Percentiles rank a stretch among this genome's conserved stretches.
Conservation (phyloP, 78 protist genomes). For the Guillardia theta region DNA sequence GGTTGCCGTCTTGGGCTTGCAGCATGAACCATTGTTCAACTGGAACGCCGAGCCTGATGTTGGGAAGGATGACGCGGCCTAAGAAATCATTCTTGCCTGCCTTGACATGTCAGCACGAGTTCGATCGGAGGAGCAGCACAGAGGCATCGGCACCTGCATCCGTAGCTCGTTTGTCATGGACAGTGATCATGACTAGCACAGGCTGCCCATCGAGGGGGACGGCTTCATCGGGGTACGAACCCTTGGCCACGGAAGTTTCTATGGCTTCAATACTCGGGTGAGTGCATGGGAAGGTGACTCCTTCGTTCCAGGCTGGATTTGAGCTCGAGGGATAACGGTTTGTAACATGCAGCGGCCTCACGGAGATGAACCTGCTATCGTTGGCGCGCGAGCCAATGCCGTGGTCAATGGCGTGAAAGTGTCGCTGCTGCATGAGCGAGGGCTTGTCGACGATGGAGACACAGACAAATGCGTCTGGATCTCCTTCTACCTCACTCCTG, state of each 20-base stretch:
- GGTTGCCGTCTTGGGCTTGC: neutral
- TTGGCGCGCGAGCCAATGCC: neutral
- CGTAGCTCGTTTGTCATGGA: neutral
- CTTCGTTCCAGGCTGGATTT: neutral
- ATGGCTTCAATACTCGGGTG: neutral
- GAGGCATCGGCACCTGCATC: too few relatives aligned
- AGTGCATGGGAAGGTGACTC: neutral
- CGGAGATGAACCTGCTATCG: neutral
- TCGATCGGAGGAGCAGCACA: too few relatives aligned
- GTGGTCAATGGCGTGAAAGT: neutral
- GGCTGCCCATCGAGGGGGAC: neutral
- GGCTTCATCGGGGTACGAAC: too few relatives aligned
- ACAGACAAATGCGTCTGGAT: neutral
- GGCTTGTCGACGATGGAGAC: neutral
- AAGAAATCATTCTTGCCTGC: neutral
- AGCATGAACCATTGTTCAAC: slow-evolving; percentile 11
- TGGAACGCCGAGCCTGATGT: neutral
- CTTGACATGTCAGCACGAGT: too few relatives aligned
- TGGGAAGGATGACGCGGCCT: neutral
- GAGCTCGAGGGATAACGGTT: neutral
- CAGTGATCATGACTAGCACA: neutral
- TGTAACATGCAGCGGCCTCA: neutral
- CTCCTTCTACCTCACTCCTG: neutral
- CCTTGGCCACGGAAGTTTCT: too few relatives aligned
- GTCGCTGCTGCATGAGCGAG: neutral